Evolutionary conservation across 202 grass and related monocot genomes (phyloP), one percentile per base, ranked within the genome.

Genomic region (Setaria viridis): DNA sequence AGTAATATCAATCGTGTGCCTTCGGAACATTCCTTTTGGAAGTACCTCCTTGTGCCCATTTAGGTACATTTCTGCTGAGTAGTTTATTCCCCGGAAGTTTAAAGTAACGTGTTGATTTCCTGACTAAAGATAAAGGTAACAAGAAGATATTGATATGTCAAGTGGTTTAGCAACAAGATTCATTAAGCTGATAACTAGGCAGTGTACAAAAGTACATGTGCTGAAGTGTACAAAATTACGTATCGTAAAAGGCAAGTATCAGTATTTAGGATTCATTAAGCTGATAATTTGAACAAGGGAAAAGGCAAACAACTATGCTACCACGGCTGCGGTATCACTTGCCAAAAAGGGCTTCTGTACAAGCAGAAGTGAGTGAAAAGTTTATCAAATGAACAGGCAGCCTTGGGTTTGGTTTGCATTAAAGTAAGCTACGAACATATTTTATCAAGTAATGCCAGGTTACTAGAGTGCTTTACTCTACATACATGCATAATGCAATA

Each of bases 21-120:
- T 95, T 81, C 88, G 86, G 77, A 98, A 98, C 95, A 98, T 98
- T 82, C 95, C 95, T 92, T 94, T 94, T 17, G 95, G 91, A 85
- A 98, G 91, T 49, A 89, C 90, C 55, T 90, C 85, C 80, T 94
- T 85, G 51, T 94, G 88, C 39, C 95, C 95, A 80, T 98, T 98
- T 68, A 98, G 84, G 49, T 95, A 98, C 33, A 98, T 78, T 68
- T 95, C 93, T 11, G 95, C 91, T 9, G 95, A 98, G 82, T 98
- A 98, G 82, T 98, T 98, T 89, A 98, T 92, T 84, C 84, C 95
- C 68, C 91, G 95, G 53, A 98, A 95, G 70, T 98, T 94, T 83
- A 98, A 92, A 71, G 90, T 83, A 72, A 94, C 86, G 20, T 95
- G 93, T 25, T 88, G 95, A 83, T 95, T 94, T 78, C 42, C 83